Evolutionary conservation across 1,139 yeast genomes (phyloP), one percentile per base, ranked within the genome.

Genomic region (Lodderomyces theae): DNA sequence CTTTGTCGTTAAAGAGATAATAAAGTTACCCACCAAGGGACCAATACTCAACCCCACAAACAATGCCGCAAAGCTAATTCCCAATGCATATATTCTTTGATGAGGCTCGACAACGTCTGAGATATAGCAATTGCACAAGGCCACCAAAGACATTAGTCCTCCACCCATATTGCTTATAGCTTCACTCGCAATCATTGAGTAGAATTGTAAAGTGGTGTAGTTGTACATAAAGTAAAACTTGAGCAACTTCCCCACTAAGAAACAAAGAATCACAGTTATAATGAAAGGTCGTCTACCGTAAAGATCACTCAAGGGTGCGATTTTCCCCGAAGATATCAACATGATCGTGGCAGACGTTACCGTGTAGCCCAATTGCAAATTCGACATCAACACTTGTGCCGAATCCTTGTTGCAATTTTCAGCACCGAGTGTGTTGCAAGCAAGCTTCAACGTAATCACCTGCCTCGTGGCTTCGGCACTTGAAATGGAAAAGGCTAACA

Each of bases 1-100:
- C 19, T 40, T 43, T 9, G 43, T 35, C 50, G 56, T 39, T 48
- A 34, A 61, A 37, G 32, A 52, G 52, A 42, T 63, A 45, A 45
- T 39, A 6, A 66, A 42, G 41, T 82, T 78, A 0, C 86, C 86
- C 1, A 73, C 42, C 26, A 79, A 44, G 0, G 95, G 94, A 1
- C 92, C 92, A 12, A 74, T 21, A 1, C 84, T 81, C 47, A 80
- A 56, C 0, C 90, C 90, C 4, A 72, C 64, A 51, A 74, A 82
- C 44, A 83, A 53, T 18, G 77, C 62, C 0, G 89, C 87, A 42
- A 74, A 68, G 23, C 76, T 61, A 28, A 75, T 58, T 0, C 89
- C 87, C 46, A 85, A 63, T 1, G 73, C 64, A 39, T 74, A 72
- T 13, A 79, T 74, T 44, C 92, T 61, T 39, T 72, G 64, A 25